Evolutionary conservation across 78 protist genomes (phyloP).

Genomic region (Dictyostelium intermedium): DNA sequence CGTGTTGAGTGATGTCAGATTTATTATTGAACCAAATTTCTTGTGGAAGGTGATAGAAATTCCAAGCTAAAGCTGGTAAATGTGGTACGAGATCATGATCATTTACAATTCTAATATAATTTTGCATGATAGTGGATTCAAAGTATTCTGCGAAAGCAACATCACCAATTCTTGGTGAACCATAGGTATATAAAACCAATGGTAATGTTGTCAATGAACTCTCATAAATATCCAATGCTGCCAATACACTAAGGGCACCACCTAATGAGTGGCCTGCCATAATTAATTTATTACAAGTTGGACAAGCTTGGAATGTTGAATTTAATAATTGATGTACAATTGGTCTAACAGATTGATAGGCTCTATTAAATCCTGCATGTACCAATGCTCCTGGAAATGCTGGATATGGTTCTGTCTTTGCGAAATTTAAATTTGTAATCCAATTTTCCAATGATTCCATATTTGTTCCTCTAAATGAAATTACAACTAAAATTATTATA

Average conservation of each 20-base stretch:
- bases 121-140: background rate
- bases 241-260: conserved; percentile 50
- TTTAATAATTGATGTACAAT: background rate
- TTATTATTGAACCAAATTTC: conserved; percentile 46
- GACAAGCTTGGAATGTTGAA: conserved; percentile 3
- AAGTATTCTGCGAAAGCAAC: conserved; percentile 52
- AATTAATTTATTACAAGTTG: conserved; percentile 15
- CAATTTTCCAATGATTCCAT: conserved; percentile 26
- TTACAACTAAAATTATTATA: conserved; percentile 28
- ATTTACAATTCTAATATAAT: conserved; percentile 6
- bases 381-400: conserved; percentile 43
- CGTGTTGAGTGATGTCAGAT: background rate
- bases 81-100: conserved; percentile 55
- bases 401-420: conserved; percentile 44
- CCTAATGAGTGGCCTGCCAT: conserved; percentile 60
- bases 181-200: conserved; percentile 60
- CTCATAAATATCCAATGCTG: conserved; percentile 43
- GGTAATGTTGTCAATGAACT: background rate
- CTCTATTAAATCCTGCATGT: conserved; percentile 56
- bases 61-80: conserved; percentile 30
- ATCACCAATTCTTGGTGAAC: conserved; percentile 70
- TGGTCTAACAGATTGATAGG: conserved; percentile 11
- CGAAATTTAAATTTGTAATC: conserved; percentile 65
- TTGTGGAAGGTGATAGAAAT: conserved; percentile 30
- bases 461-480: conserved; percentile 76